These are phyloP conservation scores for Trametes hirsuta DNA, from an alignment of 1,284 basidiomycete genomes.

Conservation along the genomic window DNA sequence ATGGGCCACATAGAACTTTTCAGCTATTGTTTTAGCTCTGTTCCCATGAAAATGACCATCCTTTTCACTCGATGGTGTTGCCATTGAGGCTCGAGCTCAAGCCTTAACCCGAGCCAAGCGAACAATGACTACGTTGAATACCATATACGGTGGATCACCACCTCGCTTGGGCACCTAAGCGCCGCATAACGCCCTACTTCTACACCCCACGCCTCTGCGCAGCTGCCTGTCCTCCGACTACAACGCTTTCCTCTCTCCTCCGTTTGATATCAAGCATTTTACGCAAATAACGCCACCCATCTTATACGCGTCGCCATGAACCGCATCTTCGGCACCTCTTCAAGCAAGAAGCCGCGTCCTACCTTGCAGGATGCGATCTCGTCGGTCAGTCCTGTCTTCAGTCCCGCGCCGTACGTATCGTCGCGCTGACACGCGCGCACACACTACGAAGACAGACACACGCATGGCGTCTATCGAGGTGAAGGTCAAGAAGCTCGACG, in stretches of 20 bases:
- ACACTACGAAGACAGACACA: conserved; percentile 74
- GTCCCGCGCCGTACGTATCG: not conserved
- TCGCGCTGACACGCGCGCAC: conserved; percentile 15
- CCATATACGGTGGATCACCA: conserved; percentile 4
- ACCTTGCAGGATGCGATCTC: conserved; percentile 89
- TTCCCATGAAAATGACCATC: not conserved
- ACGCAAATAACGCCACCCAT: conserved; percentile 35
- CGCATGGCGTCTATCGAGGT: conserved; percentile 93
- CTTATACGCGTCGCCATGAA: conserved; percentile 56
- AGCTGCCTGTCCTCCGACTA: no score
- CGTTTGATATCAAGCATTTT: conserved; percentile 9
- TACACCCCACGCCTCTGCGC: no score
- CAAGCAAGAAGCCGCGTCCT: conserved; percentile 86
- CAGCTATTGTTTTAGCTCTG: not conserved
- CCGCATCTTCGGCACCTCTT: conserved; percentile 79
- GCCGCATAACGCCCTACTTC: not conserved
- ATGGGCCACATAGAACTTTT: conserved; percentile 1
- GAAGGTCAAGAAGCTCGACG: conserved; percentile 96
- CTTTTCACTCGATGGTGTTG: not conserved
- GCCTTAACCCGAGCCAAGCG: not conserved
- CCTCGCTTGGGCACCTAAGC: not conserved
- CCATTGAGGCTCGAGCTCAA: not conserved
- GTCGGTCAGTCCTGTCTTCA: conserved; percentile 58
- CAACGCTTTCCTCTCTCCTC: not conserved
- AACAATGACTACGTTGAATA: conserved; percentile 5